Percentiles rank a stretch among this genome's conserved stretches.
Evolutionary conservation across 176 grass and related monocot species (phyloP).

Genomic region (Canna indica): DNA sequence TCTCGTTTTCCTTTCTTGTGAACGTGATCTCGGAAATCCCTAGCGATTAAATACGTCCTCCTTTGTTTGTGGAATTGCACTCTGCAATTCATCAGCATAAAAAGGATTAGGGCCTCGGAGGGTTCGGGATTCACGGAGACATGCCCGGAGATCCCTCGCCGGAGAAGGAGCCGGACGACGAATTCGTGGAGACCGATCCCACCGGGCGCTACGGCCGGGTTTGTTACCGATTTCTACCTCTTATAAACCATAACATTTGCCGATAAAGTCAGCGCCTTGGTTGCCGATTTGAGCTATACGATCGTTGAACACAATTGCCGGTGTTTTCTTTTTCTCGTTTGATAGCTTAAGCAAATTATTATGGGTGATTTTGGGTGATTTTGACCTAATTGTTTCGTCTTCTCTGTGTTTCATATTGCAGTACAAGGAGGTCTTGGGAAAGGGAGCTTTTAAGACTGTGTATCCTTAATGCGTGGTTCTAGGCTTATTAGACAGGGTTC

Average conservation of each 20-base stretch:
- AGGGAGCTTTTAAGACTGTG: conserved; percentile 76
- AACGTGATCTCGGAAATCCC: not conserved
- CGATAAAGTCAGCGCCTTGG: not conserved
- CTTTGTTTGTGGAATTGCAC: no score
- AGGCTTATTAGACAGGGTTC: not conserved
- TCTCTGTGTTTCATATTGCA: conserved; percentile 16
- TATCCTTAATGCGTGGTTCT: conserved; percentile 39
- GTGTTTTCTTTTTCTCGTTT: not conserved
- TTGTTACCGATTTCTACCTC: not conserved
- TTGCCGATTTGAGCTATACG: not conserved
- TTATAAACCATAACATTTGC: not conserved
- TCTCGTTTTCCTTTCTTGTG: not conserved
- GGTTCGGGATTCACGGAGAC: not conserved
- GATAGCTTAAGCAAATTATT: not conserved
- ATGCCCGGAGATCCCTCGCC: not conserved
- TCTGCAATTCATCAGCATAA: no score
- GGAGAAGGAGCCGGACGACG: conserved; percentile 8
- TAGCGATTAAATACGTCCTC: not conserved
- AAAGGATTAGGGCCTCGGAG: not conserved
- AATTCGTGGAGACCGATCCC: conserved; percentile 62
- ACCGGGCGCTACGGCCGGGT: conserved; percentile 68
- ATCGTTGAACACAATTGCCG: not conserved
- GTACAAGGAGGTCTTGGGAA: conserved; percentile 64
- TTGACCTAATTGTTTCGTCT: not conserved
- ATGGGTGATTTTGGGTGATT: no score